Percentiles rank a stretch among this genome's conserved stretches.
Conservation (phyloP, 129 eudicot species). For the Helichrysum umbraculigerum region DNA sequence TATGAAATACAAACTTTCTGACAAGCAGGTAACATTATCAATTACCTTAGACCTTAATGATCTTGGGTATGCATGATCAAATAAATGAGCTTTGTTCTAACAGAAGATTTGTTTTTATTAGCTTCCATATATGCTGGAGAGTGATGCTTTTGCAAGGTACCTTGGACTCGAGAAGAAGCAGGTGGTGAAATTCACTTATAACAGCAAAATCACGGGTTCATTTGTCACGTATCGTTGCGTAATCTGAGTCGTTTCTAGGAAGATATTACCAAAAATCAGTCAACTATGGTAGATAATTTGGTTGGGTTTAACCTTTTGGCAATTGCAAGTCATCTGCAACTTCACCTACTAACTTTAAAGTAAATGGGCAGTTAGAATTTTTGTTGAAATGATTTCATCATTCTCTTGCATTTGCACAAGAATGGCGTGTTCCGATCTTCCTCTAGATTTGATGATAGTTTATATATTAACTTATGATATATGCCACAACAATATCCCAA, state of each 20-base stretch:
- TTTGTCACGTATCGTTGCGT: slow-evolving; percentile 47
- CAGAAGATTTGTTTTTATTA: slow-evolving; percentile 4
- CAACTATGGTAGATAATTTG: neutral
- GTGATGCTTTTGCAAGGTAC: slow-evolving; percentile 61
- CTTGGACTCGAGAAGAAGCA: slow-evolving; percentile 51
- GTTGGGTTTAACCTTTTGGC: slow-evolving; percentile 19
- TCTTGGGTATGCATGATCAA: neutral
- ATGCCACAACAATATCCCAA: neutral
- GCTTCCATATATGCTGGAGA: slow-evolving; percentile 51
- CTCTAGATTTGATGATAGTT: neutral
- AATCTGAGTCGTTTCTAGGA: slow-evolving; percentile 20
- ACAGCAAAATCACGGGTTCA: slow-evolving; percentile 30
- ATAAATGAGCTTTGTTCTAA: neutral
- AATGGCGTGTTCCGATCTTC: neutral
- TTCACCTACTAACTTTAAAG: neutral
- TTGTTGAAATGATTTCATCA: slow-evolving; percentile 11
- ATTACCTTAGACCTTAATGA: neutral
- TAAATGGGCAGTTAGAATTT: neutral
- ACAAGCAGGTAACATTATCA: slow-evolving; percentile 45
- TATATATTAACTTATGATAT: neutral
- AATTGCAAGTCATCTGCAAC: neutral
- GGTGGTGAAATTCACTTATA: slow-evolving; percentile 38
- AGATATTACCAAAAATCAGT: slow-evolving; percentile 11
- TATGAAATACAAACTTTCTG: slow-evolving; percentile 43
- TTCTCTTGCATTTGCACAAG: slow-evolving; percentile 15